phyloP scores from a whole-genome alignment of 306 rosid species.

The Prinsepia uniflora region DNA sequence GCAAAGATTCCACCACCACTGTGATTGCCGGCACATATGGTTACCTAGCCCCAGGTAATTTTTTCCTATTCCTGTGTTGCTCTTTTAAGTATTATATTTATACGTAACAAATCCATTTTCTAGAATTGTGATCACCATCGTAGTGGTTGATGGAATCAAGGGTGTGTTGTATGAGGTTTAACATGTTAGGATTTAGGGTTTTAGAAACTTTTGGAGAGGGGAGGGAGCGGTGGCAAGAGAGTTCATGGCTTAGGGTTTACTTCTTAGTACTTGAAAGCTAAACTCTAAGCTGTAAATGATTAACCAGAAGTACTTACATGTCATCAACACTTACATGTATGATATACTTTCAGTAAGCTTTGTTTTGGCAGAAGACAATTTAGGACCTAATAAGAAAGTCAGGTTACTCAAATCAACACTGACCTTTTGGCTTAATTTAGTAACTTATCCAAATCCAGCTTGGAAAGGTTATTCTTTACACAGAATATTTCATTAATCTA shows the following conservation, averaged over 20 bases:
- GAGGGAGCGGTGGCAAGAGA: no score
- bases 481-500: not conserved
- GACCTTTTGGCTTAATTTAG: not conserved
- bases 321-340: not conserved
- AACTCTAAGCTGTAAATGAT: no score
- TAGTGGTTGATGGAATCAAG: no score
- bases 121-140: no score
- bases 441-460: not conserved
- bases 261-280: no score
- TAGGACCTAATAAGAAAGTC: not conserved
- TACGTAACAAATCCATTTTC: no score
- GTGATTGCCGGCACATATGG: conserved; percentile 93
- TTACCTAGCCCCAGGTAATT: conserved; percentile 87
- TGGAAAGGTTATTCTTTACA: not conserved
- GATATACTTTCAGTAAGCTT: not conserved
- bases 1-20: conserved; percentile 81
- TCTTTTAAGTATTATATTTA: not conserved
- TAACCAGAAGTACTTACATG: no score
- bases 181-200: no score
- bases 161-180: no score
- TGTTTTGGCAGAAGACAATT: not conserved
- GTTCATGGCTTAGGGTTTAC: no score
- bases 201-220: no score
- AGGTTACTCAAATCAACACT: not conserved
- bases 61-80: not conserved